A percentile compares a stretch with the other conserved stretches of the same genome.
Conservation (phyloP, 805 yeast species). For the Candida saitoana region DNA sequence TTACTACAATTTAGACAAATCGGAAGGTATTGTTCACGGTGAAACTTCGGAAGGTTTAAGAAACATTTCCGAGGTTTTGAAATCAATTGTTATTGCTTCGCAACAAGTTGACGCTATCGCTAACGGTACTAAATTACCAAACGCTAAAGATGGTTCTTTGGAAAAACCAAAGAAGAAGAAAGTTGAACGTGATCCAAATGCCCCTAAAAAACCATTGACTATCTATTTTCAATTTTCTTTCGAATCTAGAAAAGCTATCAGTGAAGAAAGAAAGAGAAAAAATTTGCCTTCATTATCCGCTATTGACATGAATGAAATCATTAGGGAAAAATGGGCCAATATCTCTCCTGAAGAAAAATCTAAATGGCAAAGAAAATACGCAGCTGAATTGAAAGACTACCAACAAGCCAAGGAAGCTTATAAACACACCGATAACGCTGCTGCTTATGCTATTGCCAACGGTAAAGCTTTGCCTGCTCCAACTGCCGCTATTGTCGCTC, state of each 20-base stretch:
- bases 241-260: constrained; percentile 65
- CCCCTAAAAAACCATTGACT: constrained; percentile 93
- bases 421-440: constrained; percentile 23
- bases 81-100: constrained; percentile 28
- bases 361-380: constrained; percentile 61
- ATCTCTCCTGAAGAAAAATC: constrained; percentile 67
- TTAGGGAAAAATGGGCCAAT: constrained; percentile 75
- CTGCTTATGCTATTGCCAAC: constrained; percentile 7
- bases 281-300: constrained; percentile 63
- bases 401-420: constrained; percentile 33
- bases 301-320: constrained; percentile 72
- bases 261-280: constrained; percentile 58
- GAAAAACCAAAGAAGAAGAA: constrained; percentile 47
- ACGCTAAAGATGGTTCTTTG: constrained; percentile 20
- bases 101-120: constrained; percentile 10
- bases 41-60: constrained; percentile 37
- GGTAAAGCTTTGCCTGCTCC: constrained; percentile 3
- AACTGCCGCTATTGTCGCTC: constrained; percentile 7
- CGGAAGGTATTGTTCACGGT: constrained; percentile 33
- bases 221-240: constrained; percentile 76
- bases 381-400: constrained; percentile 39
- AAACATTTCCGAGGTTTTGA: constrained; percentile 32
- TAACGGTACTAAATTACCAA: constrained; percentile 10
- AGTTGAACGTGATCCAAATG: constrained; percentile 73
- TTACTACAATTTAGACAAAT: constrained; percentile 55